Conservation (phyloP, 2,329 filamentous ascomycete genomes). For the Calonectria montana region DNA sequence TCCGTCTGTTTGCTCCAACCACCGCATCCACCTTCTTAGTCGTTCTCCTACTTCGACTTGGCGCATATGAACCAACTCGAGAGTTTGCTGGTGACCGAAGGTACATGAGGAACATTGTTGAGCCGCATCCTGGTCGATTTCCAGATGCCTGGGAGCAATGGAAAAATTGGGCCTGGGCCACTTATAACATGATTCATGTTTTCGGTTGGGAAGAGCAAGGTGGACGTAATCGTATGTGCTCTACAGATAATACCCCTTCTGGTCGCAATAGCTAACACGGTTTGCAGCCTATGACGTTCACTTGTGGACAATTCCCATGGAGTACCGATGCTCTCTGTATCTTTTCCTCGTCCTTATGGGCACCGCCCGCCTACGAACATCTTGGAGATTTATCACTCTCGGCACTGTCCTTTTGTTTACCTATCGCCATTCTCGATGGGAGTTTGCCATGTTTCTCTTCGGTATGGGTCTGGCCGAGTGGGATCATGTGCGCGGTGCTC, state of each 20-base stretch:
- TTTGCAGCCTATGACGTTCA: conserved; percentile 63
- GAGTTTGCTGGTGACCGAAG: conserved; percentile 56
- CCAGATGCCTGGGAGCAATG: conserved; percentile 54
- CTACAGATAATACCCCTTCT: neutral
- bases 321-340: conserved; percentile 68
- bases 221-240: conserved; percentile 55
- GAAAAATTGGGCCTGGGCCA: conserved; percentile 58
- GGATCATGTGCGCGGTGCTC: conserved; percentile 61
- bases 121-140: conserved; percentile 57
- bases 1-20: conserved; percentile 65
- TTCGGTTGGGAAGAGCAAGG: conserved; percentile 62
- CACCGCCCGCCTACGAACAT: conserved; percentile 57
- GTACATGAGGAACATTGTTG: conserved; percentile 61
- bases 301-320: conserved; percentile 72
- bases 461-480: conserved; percentile 68
- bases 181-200: conserved; percentile 63
- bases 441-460: conserved; percentile 65
- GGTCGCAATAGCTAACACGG: conserved; percentile 31
- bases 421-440: conserved; percentile 63
- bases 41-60: conserved; percentile 56
- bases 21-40: conserved; percentile 62
- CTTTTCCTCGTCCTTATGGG: conserved; percentile 66
- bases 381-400: conserved; percentile 57
- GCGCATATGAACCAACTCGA: conserved; percentile 61
- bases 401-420: conserved; percentile 55